A percentile compares a stretch with the other conserved stretches of the same genome.
Evolutionary conservation across 2,329 filamentous ascomycete species (phyloP).

Genomic region (Alternaria brassicicola): DNA sequence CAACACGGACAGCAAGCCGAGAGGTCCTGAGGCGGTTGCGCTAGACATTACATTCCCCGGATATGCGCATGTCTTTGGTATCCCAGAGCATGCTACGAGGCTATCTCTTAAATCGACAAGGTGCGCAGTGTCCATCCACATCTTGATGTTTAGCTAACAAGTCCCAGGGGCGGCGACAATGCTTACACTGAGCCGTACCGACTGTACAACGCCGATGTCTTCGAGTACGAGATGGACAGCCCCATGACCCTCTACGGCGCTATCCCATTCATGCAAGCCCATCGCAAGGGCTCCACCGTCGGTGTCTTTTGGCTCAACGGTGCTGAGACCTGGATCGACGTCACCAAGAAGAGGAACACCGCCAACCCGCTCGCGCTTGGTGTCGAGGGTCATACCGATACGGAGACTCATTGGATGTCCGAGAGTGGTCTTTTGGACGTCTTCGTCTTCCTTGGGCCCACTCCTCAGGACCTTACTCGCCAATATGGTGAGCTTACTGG

Average conservation of each 20-base stretch:
- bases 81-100: conserved; percentile 89
- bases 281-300: conserved; percentile 90
- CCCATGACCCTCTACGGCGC: conserved; percentile 98
- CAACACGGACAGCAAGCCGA: conserved; percentile 94
- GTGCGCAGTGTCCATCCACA: conserved; percentile 36
- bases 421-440: conserved; percentile 88
- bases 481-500: conserved; percentile 90
- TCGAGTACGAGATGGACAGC: conserved; percentile 95
- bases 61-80: conserved; percentile 91
- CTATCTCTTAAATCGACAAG: conserved; percentile 89
- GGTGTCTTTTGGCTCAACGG: conserved; percentile 98
- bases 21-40: conserved; percentile 88
- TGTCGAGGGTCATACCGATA: conserved; percentile 70
- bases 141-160: conserved; percentile 1
- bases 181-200: conserved; percentile 90
- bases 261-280: conserved; percentile 97
- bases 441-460: conserved; percentile 92
- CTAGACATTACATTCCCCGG: conserved; percentile 91
- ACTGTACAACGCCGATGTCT: conserved; percentile 95
- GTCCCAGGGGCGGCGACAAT: conserved; percentile 72
- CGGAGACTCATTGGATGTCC: conserved; percentile 95
- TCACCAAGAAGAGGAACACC: conserved; percentile 76
- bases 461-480: conserved; percentile 78
- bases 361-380: conserved; percentile 81
- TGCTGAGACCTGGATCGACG: conserved; percentile 96